Evolutionary conservation across 352 stramenopile genomes (phyloP).

Genomic region (Phytophthora multivora): DNA sequence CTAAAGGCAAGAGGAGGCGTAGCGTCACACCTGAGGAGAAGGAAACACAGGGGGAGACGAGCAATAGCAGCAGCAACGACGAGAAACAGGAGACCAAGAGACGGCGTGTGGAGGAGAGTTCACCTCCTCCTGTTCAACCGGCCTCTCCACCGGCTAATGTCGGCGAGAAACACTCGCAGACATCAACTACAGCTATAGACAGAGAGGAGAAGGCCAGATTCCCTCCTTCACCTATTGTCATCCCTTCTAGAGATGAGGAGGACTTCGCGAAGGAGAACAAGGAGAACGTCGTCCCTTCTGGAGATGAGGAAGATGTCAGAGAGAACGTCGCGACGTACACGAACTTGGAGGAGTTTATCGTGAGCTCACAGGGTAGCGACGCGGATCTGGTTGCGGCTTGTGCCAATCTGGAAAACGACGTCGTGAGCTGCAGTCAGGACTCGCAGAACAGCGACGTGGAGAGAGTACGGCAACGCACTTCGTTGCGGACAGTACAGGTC

Average conservation of each 20-base stretch:
- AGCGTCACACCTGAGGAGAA: constrained; percentile 17
- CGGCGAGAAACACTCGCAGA: constrained; percentile 17
- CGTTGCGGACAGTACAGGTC: constrained; percentile 50
- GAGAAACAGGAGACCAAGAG: constrained; percentile 26
- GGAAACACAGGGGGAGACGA: constrained; percentile 16
- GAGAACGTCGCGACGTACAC: constrained; percentile 27
- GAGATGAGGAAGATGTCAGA: constrained; percentile 28
- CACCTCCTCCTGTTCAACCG: constrained; percentile 24
- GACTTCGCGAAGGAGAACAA: constrained; percentile 8
- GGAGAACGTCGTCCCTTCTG: constrained; percentile 6
- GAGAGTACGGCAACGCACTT: constrained; percentile 18
- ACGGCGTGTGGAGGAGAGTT: constrained; percentile 17
- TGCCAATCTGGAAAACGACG: constrained; percentile 29
- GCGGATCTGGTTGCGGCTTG: constrained; percentile 29
- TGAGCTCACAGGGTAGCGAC: constrained; percentile 32
- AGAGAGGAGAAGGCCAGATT: constrained; percentile 34
- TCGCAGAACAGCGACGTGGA: constrained; percentile 32
- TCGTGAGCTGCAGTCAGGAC: constrained; percentile 25
- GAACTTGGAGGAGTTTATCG: constrained; percentile 27
- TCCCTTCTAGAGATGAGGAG: constrained; percentile 10
- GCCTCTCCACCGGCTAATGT: constrained; percentile 33
- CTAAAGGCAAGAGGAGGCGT: constrained; percentile 23
- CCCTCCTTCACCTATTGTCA: constrained; percentile 28
- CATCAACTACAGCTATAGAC: constrained; percentile 4
- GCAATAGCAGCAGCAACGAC: constrained; percentile 20